Evolutionary conservation across 2,329 filamentous ascomycete genomes (phyloP).

Genomic region (Exophiala bonariae): DNA sequence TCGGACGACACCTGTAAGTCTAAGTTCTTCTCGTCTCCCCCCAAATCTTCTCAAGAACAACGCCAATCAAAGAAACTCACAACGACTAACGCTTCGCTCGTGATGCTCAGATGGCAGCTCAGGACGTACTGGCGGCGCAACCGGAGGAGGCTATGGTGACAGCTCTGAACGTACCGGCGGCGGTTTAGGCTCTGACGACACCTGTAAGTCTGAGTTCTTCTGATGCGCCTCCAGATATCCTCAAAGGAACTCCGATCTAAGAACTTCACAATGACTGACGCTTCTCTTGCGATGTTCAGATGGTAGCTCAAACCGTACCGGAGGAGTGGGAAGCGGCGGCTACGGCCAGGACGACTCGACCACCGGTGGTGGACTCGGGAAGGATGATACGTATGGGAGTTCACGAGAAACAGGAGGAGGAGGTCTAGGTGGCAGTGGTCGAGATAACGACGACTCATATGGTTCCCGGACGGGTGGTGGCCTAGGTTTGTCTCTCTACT

Average conservation of each 20-base stretch:
- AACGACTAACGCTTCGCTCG: no score
- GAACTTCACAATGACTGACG: no score
- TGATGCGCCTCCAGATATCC: no score
- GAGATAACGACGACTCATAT: slow-evolving; percentile 9
- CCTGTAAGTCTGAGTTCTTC: no score
- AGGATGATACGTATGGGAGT: slow-evolving; percentile 21
- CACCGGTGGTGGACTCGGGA: slow-evolving; percentile 17
- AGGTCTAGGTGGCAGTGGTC: slow-evolving; percentile 5
- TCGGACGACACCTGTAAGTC: no score
- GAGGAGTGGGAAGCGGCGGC: slow-evolving; percentile 11
- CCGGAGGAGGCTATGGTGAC: slow-evolving; percentile 11
- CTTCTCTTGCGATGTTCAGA: slow-evolving; percentile 9
- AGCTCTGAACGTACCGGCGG: background rate
- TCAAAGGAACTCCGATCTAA: no score
- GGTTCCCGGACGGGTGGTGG: slow-evolving; percentile 11
- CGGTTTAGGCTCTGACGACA: background rate
- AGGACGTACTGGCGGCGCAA: slow-evolving; percentile 13
- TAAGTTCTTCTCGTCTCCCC: no score
- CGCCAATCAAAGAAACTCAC: no score
- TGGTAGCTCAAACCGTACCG: slow-evolving; percentile 15
- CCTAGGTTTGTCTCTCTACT: slow-evolving; percentile 4
- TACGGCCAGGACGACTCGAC: slow-evolving; percentile 2
- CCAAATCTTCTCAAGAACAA: no score
- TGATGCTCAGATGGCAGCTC: slow-evolving; percentile 16
- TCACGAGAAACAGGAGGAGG: slow-evolving; percentile 9